phyloP scores from a whole-genome alignment of 225 moss, liverwort and hornwort genomes.

The Anthoceros angustus region DNA sequence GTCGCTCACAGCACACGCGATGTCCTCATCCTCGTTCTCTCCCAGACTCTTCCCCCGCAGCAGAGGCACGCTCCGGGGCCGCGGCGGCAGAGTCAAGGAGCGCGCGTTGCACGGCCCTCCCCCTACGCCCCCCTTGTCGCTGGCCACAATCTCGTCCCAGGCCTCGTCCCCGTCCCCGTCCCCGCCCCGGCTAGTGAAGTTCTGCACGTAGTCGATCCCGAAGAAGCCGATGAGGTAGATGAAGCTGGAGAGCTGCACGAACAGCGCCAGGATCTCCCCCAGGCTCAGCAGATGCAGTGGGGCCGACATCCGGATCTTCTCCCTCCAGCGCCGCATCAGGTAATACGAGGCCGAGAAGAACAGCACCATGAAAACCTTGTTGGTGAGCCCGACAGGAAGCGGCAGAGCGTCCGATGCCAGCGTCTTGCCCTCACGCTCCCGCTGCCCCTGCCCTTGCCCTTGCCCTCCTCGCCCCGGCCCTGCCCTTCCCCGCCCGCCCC shows the following conservation, averaged over 20 bases:
- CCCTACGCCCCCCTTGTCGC: background rate
- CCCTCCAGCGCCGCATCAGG: slow-evolving; percentile 86
- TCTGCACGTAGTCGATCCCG: slow-evolving; percentile 89
- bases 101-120: background rate
- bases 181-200: slow-evolving; percentile 40
- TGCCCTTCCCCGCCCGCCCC: too few species aligned
- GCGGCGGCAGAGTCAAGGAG: background rate
- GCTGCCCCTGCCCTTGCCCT: too few species aligned
- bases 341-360: slow-evolving; percentile 76
- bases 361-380: slow-evolving; percentile 79
- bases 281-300: slow-evolving; percentile 85
- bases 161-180: slow-evolving; percentile 48
- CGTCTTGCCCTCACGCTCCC: slow-evolving; percentile 27
- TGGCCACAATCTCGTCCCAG: slow-evolving; percentile 39
- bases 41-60: slow-evolving; percentile 3
- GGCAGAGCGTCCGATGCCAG: slow-evolving; percentile 81
- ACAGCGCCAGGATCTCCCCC: slow-evolving; percentile 62
- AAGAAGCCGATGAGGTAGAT: slow-evolving; percentile 94
- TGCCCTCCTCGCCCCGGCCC: too few species aligned
- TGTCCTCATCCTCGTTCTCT: slow-evolving; percentile 41
- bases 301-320: slow-evolving; percentile 76
- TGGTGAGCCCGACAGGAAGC: slow-evolving; percentile 77
- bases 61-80: background rate
- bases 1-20: slow-evolving; percentile 42
- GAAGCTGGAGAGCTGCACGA: slow-evolving; percentile 64